Percentiles rank a stretch among this genome's conserved stretches.
Evolutionary conservation across 1,284 basidiomycete genomes (phyloP).

Genomic region (Termitomyces sp.): DNA sequence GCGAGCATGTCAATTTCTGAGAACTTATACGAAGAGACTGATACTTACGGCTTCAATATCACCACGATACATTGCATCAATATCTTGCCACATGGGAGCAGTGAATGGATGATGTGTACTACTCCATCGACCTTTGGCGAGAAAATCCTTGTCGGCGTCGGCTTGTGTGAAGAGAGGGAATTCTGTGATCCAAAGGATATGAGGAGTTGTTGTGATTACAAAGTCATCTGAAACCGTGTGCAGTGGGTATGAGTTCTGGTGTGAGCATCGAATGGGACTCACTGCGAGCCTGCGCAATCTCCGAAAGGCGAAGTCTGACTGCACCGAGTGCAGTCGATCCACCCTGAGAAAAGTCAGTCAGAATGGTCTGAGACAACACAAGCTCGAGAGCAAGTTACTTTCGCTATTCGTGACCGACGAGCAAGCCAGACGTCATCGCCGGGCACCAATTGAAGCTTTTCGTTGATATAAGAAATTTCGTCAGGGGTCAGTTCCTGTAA

Average conservation of each 20-base stretch:
- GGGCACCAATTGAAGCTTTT: slow-evolving; percentile 29
- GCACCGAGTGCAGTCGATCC: slow-evolving; percentile 82
- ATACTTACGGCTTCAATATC: slow-evolving; percentile 56
- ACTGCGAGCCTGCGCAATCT: slow-evolving; percentile 60
- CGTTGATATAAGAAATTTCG: slow-evolving; percentile 27
- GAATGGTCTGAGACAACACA: background rate
- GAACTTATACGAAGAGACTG: background rate
- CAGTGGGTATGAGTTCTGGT: background rate
- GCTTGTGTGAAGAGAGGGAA: slow-evolving; percentile 91
- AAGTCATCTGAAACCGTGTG: slow-evolving; percentile 41
- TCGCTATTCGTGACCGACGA: slow-evolving; percentile 33
- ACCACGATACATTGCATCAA: slow-evolving; percentile 68
- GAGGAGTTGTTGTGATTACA: slow-evolving; percentile 52
- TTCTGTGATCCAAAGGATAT: slow-evolving; percentile 93
- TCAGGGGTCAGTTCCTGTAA: slow-evolving; percentile 22
- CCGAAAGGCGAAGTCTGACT: slow-evolving; percentile 63
- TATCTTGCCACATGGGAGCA: slow-evolving; percentile 88
- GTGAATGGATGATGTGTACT: slow-evolving; percentile 95
- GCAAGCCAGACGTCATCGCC: slow-evolving; percentile 44
- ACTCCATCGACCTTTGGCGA: slow-evolving; percentile 84
- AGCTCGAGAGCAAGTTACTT: slow-evolving; percentile 24
- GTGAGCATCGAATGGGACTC: slow-evolving; percentile 22
- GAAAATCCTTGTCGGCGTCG: slow-evolving; percentile 83
- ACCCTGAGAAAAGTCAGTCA: slow-evolving; percentile 44
- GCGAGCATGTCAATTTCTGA: slow-evolving; percentile 5